Evolutionary conservation across 371 early-diverging fungal species (phyloP).

Genomic region (Umbelopsis sp.): DNA sequence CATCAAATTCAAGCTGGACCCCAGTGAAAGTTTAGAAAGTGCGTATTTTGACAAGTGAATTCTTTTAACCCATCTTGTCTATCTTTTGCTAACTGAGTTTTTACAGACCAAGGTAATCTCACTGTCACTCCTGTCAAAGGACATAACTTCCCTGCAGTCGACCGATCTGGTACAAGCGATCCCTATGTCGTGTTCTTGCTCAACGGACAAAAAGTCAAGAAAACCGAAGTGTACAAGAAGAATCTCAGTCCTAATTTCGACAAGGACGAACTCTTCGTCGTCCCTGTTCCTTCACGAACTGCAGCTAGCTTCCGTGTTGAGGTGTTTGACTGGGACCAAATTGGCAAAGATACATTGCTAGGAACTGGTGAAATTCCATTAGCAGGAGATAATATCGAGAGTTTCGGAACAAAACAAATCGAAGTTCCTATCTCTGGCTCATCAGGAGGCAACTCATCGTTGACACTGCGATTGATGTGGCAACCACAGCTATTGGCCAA

Average conservation of each 20-base stretch:
- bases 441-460: neutral
- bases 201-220: conserved; percentile 78
- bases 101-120: conserved; percentile 48
- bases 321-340: conserved; percentile 84
- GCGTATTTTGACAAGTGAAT: conserved; percentile 8
- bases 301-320: conserved; percentile 60
- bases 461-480: conserved; percentile 47
- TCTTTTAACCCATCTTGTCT: neutral
- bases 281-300: conserved; percentile 62
- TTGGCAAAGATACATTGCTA: conserved; percentile 64
- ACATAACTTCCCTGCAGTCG: conserved; percentile 48
- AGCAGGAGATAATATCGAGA: conserved; percentile 39
- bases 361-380: conserved; percentile 43
- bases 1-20: conserved; percentile 49
- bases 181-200: conserved; percentile 80
- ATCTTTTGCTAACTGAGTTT: neutral
- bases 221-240: conserved; percentile 81
- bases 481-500: conserved; percentile 50
- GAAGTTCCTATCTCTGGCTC: conserved; percentile 29
- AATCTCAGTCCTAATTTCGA: conserved; percentile 80
- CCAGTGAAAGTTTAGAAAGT: conserved; percentile 51
- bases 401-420: conserved; percentile 40
- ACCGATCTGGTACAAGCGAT: conserved; percentile 74
- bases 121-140: conserved; percentile 51
- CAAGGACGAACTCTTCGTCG: conserved; percentile 70